phyloP scores from a whole-genome alignment of 2,329 filamentous ascomycete genomes.

The Aspergillus quadrilineatus region DNA sequence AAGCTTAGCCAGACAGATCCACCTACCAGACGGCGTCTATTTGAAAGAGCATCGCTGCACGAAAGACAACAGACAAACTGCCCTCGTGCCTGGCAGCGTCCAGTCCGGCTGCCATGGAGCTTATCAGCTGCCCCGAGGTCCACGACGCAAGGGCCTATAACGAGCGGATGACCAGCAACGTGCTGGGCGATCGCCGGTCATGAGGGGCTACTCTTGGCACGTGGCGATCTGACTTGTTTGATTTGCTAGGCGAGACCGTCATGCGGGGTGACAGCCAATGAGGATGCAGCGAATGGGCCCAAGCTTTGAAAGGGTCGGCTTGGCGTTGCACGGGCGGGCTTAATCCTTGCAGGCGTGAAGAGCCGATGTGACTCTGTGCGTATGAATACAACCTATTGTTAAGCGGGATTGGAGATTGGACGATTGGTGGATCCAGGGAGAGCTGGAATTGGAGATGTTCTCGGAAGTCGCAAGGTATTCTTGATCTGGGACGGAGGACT shows the following conservation, averaged over 20 bases:
- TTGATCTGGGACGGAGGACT: too few relatives aligned
- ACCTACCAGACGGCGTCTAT: conserved; percentile 12
- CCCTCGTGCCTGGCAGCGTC: conserved; percentile 3
- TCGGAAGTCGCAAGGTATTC: background rate
- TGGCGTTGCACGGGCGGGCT: background rate
- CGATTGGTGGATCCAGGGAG: background rate
- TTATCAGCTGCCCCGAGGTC: conserved; percentile 12
- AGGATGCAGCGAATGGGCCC: background rate
- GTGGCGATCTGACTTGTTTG: conserved; percentile 20
- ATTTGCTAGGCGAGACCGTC: background rate
- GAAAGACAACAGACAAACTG: background rate
- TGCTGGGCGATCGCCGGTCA: conserved; percentile 18
- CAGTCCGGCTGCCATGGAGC: background rate
- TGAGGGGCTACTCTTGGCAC: conserved; percentile 21
- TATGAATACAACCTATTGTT: background rate
- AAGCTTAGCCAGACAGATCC: background rate
- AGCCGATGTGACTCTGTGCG: background rate
- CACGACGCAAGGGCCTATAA: conserved; percentile 19
- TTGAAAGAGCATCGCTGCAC: conserved; percentile 1
- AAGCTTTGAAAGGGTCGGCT: background rate
- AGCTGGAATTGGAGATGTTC: background rate
- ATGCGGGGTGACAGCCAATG: background rate
- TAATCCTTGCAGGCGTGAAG: background rate
- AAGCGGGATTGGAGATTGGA: background rate
- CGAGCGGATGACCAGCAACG: conserved; percentile 21